Evolutionary conservation across 345 rosid genomes (phyloP).

Genomic region (Populus simonii): DNA sequence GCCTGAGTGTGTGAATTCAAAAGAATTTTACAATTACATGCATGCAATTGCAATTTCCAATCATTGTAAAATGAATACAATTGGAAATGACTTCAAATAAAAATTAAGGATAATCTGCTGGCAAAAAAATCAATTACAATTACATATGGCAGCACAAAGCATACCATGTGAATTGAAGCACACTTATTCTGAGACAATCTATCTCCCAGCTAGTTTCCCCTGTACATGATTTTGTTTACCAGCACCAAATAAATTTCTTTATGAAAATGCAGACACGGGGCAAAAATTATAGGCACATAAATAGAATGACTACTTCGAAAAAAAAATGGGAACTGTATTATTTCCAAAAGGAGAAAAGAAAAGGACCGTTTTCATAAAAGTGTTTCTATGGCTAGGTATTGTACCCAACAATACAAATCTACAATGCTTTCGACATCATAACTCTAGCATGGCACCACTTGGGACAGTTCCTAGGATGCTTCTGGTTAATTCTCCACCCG

Average conservation of each 20-base stretch:
- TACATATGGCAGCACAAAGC: too few species aligned
- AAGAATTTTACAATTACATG: too few species aligned
- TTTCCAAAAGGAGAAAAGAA: constrained; percentile 10
- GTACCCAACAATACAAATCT: constrained; percentile 33
- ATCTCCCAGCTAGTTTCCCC: too few species aligned
- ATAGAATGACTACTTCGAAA: constrained; percentile 8
- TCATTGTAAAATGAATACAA: too few species aligned
- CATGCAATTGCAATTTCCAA: too few species aligned
- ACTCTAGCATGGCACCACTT: constrained; percentile 18
- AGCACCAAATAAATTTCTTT: neutral
- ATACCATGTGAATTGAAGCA: too few species aligned
- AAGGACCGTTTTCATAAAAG: constrained; percentile 13
- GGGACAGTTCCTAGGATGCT: neutral
- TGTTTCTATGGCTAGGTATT: constrained; percentile 26
- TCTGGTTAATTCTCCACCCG: constrained; percentile 11
- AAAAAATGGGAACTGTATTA: constrained; percentile 14
- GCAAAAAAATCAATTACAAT: too few species aligned
- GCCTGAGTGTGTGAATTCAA: too few species aligned
- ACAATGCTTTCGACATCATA: constrained; percentile 41
- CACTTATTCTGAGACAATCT: too few species aligned
- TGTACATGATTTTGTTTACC: neutral
- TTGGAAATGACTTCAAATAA: too few species aligned
- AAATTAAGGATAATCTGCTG: too few species aligned
- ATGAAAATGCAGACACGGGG: neutral
- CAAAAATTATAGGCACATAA: constrained; percentile 7